These are phyloP conservation scores for Endocarpon pusillum DNA, from an alignment of 495 filamentous ascomycete genomes.

Conservation along the genomic window DNA sequence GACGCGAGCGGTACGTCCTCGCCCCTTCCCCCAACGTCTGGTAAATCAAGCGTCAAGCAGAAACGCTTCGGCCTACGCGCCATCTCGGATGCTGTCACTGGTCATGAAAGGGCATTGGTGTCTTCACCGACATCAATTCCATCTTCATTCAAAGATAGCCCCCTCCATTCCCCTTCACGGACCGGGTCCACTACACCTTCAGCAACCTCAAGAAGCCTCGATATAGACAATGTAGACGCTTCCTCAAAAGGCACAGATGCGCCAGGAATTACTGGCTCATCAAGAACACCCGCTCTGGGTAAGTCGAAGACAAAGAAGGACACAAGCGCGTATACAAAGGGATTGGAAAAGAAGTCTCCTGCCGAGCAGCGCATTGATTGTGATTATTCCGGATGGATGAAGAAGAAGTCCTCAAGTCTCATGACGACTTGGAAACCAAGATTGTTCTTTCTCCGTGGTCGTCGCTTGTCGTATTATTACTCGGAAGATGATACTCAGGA, in stretches of 20 bases:
- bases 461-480: slow-evolving; percentile 91
- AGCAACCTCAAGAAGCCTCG: slow-evolving; percentile 57
- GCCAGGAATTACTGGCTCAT: slow-evolving; percentile 26
- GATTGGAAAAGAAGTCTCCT: slow-evolving; percentile 66
- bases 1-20: slow-evolving; percentile 34
- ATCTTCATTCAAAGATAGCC: slow-evolving; percentile 45
- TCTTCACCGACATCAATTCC: slow-evolving; percentile 30
- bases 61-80: slow-evolving; percentile 51
- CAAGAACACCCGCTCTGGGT: slow-evolving; percentile 18
- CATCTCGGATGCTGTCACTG: slow-evolving; percentile 63
- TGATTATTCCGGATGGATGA: slow-evolving; percentile 99
- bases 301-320: slow-evolving; percentile 68
- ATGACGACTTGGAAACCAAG: slow-evolving; percentile 96
- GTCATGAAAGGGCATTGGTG: slow-evolving; percentile 38
- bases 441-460: slow-evolving; percentile 80
- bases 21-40: slow-evolving; percentile 30
- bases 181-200: slow-evolving; percentile 82
- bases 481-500: slow-evolving; percentile 81
- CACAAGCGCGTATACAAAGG: slow-evolving; percentile 83
- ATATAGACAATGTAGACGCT: slow-evolving; percentile 46
- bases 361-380: slow-evolving; percentile 70
- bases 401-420: slow-evolving; percentile 86
- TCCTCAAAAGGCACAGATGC: slow-evolving; percentile 48
- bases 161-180: slow-evolving; percentile 51
- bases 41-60: slow-evolving; percentile 8